Evolutionary conservation across 306 rosid species (phyloP).

Genomic region (Prunus campanulata): DNA sequence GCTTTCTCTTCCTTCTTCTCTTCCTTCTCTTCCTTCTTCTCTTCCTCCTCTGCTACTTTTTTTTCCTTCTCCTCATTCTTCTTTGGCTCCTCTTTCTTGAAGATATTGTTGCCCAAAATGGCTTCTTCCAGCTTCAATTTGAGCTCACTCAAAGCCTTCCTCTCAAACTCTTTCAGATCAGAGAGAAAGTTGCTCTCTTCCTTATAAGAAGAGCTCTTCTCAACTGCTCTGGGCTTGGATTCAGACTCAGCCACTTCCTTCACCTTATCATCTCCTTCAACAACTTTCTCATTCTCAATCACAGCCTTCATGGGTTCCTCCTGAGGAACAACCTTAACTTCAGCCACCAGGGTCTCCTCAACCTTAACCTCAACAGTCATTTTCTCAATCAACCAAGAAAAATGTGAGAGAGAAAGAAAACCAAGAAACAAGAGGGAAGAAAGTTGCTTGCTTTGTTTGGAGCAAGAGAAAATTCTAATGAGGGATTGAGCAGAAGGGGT

Average conservation of each 20-base stretch:
- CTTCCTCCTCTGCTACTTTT: not conserved
- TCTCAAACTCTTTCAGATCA: slow-evolving; percentile 41
- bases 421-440: not conserved
- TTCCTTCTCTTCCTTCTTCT: not conserved
- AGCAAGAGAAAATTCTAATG: not conserved
- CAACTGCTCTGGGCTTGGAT: slow-evolving; percentile 16
- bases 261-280: not conserved
- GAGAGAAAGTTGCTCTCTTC: slow-evolving; percentile 47
- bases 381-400: not conserved
- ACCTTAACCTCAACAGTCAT: slow-evolving; percentile 46
- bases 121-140: slow-evolving; percentile 36
- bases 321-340: not conserved
- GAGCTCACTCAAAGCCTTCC: slow-evolving; percentile 33
- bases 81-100: slow-evolving; percentile 21
- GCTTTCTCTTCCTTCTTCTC: not conserved
- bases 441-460: not conserved
- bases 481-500: not conserved
- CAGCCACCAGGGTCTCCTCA: slow-evolving; percentile 35
- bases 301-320: slow-evolving; percentile 20
- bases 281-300: slow-evolving; percentile 8
- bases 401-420: too few species aligned
- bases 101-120: slow-evolving; percentile 31
- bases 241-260: slow-evolving; percentile 20
- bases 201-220: slow-evolving; percentile 43
- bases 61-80: slow-evolving; percentile 5